Conservation (phyloP, 2,329 filamentous ascomycete genomes). For the Cladosporium cucumerinum region DNA sequence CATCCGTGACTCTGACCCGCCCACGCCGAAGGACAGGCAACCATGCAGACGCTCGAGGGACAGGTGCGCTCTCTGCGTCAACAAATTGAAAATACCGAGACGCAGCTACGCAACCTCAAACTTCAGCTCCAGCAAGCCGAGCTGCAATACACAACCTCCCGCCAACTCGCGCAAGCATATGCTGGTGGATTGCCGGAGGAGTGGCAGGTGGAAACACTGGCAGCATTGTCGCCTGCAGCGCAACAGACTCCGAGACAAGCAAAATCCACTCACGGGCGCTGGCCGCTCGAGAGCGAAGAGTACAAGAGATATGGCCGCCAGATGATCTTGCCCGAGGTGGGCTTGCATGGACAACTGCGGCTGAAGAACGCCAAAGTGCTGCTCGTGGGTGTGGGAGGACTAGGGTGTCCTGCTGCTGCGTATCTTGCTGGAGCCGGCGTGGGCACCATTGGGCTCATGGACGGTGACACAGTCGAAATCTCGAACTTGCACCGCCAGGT, state of each 20-base stretch:
- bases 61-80: constrained; percentile 39
- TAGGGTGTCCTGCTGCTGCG: constrained; percentile 88
- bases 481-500: constrained; percentile 95
- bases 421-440: constrained; percentile 90
- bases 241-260: not conserved
- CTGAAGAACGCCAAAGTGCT: constrained; percentile 70
- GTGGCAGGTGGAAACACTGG: constrained; percentile 43
- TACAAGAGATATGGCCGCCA: constrained; percentile 87
- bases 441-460: constrained; percentile 76
- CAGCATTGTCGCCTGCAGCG: constrained; percentile 28
- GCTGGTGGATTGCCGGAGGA: constrained; percentile 42
- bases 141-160: constrained; percentile 27
- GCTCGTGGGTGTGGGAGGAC: constrained; percentile 80
- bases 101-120: constrained; percentile 39
- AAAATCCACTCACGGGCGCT: constrained; percentile 39
- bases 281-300: constrained; percentile 69
- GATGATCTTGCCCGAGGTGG: constrained; percentile 80
- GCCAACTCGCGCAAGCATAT: constrained; percentile 29
- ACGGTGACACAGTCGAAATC: constrained; percentile 81
- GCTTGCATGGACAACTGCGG: constrained; percentile 72
- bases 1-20: not conserved
- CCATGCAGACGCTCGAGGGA: constrained; percentile 1
- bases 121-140: constrained; percentile 44
- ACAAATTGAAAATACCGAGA: constrained; percentile 44
- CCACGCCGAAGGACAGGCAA: not conserved